Evolutionary conservation across 1,284 basidiomycete genomes (phyloP).

Genomic region (Ganoderma resinaceum): DNA sequence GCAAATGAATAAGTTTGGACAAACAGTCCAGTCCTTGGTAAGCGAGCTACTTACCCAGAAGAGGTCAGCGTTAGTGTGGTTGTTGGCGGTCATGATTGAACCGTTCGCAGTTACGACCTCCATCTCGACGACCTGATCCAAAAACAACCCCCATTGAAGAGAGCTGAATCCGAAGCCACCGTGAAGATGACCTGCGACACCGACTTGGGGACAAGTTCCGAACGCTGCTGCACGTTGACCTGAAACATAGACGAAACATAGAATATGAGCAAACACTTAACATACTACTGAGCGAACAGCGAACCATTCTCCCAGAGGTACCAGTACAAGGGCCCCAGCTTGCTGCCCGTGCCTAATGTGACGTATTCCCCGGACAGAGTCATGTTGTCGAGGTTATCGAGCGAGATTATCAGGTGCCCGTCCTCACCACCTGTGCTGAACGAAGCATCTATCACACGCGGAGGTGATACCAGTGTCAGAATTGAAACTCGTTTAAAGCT

Average conservation of each 20-base stretch:
- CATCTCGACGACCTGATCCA: slow-evolving; percentile 10
- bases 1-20: background rate
- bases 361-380: slow-evolving; percentile 1
- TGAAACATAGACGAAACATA: background rate
- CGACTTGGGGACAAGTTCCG: slow-evolving; percentile 4
- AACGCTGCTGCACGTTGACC: slow-evolving; percentile 2
- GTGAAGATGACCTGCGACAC: slow-evolving; percentile 6
- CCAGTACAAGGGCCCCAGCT: slow-evolving; percentile 5
- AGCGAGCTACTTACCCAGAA: slow-evolving; percentile 41
- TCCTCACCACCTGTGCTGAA: slow-evolving; percentile 7
- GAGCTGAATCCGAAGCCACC: slow-evolving; percentile 1
- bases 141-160: background rate
- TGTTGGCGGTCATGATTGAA: slow-evolving; percentile 49
- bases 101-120: slow-evolving; percentile 57
- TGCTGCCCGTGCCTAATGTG: slow-evolving; percentile 2
- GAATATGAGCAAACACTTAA: background rate
- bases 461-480: background rate
- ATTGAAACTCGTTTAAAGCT: background rate
- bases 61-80: slow-evolving; percentile 43
- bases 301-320: slow-evolving; percentile 9
- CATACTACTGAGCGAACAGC: background rate
- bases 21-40: too few species aligned
- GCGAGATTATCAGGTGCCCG: background rate
- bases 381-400: background rate
- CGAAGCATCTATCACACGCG: background rate